phyloP scores from a whole-genome alignment of 2,329 filamentous ascomycete genomes.

The Parasarocladium wereldwijsianum region DNA sequence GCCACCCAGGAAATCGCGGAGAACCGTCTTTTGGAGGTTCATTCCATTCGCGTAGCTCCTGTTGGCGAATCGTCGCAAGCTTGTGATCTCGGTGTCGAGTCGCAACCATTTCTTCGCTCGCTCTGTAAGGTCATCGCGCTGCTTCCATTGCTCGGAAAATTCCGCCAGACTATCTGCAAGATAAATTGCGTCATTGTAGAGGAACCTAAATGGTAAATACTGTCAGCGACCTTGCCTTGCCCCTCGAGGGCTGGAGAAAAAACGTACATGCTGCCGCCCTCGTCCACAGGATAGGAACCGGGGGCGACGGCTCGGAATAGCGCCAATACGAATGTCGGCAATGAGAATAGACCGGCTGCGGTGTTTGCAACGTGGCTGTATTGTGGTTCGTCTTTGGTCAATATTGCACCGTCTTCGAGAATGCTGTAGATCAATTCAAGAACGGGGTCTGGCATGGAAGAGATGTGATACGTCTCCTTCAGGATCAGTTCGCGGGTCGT shows the following conservation, averaged over 20 bases:
- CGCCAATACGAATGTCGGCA: constrained; percentile 61
- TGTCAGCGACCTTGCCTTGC: no score
- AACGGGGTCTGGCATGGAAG: constrained; percentile 70
- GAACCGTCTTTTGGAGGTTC: constrained; percentile 41
- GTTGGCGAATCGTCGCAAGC: constrained; percentile 43
- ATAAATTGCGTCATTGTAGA: constrained; percentile 55
- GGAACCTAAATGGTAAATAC: constrained; percentile 28
- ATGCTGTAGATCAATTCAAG: constrained; percentile 48
- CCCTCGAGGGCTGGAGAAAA: background rate
- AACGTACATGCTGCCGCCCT: constrained; percentile 48
- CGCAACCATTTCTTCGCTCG: constrained; percentile 39
- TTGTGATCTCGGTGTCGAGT: constrained; percentile 44
- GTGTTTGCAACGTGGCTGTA: constrained; percentile 49
- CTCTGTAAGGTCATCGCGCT: constrained; percentile 33
- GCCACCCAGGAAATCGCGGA: constrained; percentile 47
- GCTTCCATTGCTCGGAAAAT: constrained; percentile 35
- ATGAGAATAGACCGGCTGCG: constrained; percentile 52
- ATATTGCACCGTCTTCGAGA: constrained; percentile 43
- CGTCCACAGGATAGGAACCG: constrained; percentile 52
- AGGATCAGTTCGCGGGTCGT: constrained; percentile 55
- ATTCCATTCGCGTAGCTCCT: constrained; percentile 48
- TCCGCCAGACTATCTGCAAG: constrained; percentile 40
- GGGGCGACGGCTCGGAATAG: constrained; percentile 67
- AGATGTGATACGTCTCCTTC: constrained; percentile 77
- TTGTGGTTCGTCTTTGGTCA: constrained; percentile 38